Conservation (phyloP, 306 rosid species). For the Medicago truncatula region MtrunA17r5.0-ANR NC_053049.1:46203501-46204000, state of each 20-base stretch:
- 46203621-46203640: constrained; percentile 6
- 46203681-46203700: constrained; percentile 15
- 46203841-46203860: background rate
- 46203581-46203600: background rate
- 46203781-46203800: background rate
- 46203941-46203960: background rate
- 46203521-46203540: background rate
- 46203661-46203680: constrained; percentile 8
- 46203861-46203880: background rate
- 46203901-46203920: background rate
- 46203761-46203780: constrained; percentile 16
- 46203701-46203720: constrained; percentile 54
- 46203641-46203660: background rate
- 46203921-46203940: background rate
- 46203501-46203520: background rate
- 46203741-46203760: constrained; percentile 70
- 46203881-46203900: background rate
- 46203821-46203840: background rate
- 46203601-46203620: constrained; percentile 12
- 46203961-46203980: background rate
- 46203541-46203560: background rate
- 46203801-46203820: no score
- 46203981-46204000: no score
- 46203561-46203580: background rate
- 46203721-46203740: constrained; percentile 82